Percentiles rank a stretch among this genome's conserved stretches.
Evolutionary conservation across 2,329 filamentous ascomycete species (phyloP).

Genomic region (Aphanoascus verrucosus): DNA sequence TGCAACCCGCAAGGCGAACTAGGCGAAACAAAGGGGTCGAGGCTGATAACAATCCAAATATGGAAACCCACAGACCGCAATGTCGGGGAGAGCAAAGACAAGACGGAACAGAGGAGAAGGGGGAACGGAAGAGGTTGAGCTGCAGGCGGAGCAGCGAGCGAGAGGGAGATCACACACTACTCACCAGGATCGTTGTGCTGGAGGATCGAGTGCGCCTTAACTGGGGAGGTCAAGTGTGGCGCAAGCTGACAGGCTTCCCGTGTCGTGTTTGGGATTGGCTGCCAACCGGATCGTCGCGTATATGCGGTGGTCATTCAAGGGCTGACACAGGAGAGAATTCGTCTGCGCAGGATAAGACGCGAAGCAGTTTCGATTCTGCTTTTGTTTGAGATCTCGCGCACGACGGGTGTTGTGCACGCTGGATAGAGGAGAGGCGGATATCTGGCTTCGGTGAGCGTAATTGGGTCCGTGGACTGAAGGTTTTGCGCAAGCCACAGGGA

Average conservation of each 20-base stretch:
- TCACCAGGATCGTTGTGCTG: slow-evolving; percentile 19
- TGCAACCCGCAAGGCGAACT: slow-evolving; percentile 4
- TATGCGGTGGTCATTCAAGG: not conserved
- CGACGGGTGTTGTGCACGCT: not conserved
- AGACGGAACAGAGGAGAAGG: slow-evolving; percentile 1
- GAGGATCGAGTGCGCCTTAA: slow-evolving; percentile 24
- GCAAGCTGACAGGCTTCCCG: slow-evolving; percentile 34
- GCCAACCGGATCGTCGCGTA: slow-evolving; percentile 5
- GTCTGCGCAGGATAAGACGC: not conserved
- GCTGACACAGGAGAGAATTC: not conserved
- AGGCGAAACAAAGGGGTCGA: not conserved
- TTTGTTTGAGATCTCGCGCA: not conserved
- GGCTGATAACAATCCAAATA: not conserved
- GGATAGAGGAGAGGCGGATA: not conserved
- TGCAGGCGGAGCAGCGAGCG: slow-evolving; percentile 17
- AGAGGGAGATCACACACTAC: slow-evolving; percentile 13
- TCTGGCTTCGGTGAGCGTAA: not conserved
- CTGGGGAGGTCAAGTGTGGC: slow-evolving; percentile 30
- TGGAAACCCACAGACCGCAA: not conserved
- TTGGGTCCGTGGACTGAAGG: not conserved
- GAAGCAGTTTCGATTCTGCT: not conserved
- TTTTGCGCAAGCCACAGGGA: slow-evolving; percentile 5
- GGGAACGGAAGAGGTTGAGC: slow-evolving; percentile 7
- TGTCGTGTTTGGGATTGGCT: slow-evolving; percentile 9
- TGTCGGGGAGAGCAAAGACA: slow-evolving; percentile 3